phyloP scores from a whole-genome alignment of 352 stramenopile genomes.

The Globisporangium emineosum region DNA sequence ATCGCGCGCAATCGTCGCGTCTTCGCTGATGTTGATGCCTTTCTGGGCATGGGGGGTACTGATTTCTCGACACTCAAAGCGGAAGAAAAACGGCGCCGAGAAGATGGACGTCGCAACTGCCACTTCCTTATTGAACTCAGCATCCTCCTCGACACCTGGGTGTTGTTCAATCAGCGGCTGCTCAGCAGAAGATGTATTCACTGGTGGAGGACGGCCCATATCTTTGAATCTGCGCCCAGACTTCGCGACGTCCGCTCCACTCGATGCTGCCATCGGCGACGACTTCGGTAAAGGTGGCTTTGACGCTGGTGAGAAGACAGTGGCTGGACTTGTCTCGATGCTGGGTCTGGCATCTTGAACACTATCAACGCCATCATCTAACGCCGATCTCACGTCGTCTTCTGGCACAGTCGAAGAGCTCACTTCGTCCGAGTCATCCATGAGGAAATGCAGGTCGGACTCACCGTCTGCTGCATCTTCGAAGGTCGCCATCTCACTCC shows the following conservation, averaged over 20 bases:
- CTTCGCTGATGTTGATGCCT: neutral
- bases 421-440: constrained; percentile 54
- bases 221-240: constrained; percentile 15
- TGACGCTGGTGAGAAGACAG: constrained; percentile 13
- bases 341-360: neutral
- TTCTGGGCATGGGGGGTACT: constrained; percentile 21
- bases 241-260: neutral
- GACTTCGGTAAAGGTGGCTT: constrained; percentile 19
- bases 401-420: constrained; percentile 26
- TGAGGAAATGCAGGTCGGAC: constrained; percentile 58
- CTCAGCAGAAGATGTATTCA: constrained; percentile 25
- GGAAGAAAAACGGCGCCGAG: constrained; percentile 83
- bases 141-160: constrained; percentile 57
- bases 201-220: constrained; percentile 20
- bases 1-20: constrained; percentile 4
- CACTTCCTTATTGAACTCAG: constrained; percentile 83
- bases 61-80: constrained; percentile 74
- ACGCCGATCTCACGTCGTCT: constrained; percentile 1
- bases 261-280: constrained; percentile 3
- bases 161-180: constrained; percentile 30
- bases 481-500: constrained; percentile 50
- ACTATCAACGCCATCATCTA: constrained; percentile 1
- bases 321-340: neutral
- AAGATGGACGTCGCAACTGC: constrained; percentile 79
- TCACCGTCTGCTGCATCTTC: constrained; percentile 59